These are phyloP conservation scores for Cladophialophora psammophila DNA, from an alignment of 2,329 filamentous ascomycete genomes.

Conservation along the genomic window DNA sequence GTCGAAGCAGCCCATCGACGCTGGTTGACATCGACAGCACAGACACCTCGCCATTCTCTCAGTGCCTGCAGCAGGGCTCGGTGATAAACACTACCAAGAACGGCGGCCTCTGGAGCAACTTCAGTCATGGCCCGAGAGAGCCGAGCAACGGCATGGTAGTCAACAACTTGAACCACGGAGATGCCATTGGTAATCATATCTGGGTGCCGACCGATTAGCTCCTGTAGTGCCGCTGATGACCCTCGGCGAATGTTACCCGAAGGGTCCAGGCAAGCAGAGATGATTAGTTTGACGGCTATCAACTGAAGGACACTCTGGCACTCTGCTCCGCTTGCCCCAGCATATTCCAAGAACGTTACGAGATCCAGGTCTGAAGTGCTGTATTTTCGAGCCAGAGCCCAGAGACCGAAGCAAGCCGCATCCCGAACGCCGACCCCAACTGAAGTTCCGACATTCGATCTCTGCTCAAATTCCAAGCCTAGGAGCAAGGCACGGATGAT, in stretches of 20 bases:
- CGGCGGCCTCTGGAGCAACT: constrained; percentile 73
- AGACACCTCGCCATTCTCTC: constrained; percentile 86
- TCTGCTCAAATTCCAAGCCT: constrained; percentile 86
- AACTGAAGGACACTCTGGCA: constrained; percentile 68
- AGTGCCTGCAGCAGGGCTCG: constrained; percentile 73
- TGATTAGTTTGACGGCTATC: constrained; percentile 80
- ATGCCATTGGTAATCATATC: constrained; percentile 85
- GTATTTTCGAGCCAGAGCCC: constrained; percentile 89
- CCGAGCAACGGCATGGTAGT: constrained; percentile 93
- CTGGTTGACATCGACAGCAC: constrained; percentile 76
- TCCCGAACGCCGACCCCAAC: constrained; percentile 91
- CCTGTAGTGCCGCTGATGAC: constrained; percentile 90
- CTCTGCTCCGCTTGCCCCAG: constrained; percentile 17
- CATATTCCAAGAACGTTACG: constrained; percentile 27
- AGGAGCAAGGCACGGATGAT: constrained; percentile 79
- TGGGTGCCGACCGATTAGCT: constrained; percentile 90
- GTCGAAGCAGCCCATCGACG: constrained; percentile 74
- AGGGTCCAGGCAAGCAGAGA: constrained; percentile 83
- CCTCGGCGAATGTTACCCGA: constrained; percentile 93
- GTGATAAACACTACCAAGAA: constrained; percentile 70
- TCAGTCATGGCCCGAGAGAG: constrained; percentile 80
- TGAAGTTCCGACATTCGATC: constrained; percentile 82
- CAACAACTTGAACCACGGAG: constrained; percentile 82
- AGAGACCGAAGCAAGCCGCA: constrained; percentile 94
- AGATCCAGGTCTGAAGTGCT: constrained; percentile 76